Evolutionary conservation across 1,284 basidiomycete genomes (phyloP).

Genomic region (Heimioporus retisporus): DNA sequence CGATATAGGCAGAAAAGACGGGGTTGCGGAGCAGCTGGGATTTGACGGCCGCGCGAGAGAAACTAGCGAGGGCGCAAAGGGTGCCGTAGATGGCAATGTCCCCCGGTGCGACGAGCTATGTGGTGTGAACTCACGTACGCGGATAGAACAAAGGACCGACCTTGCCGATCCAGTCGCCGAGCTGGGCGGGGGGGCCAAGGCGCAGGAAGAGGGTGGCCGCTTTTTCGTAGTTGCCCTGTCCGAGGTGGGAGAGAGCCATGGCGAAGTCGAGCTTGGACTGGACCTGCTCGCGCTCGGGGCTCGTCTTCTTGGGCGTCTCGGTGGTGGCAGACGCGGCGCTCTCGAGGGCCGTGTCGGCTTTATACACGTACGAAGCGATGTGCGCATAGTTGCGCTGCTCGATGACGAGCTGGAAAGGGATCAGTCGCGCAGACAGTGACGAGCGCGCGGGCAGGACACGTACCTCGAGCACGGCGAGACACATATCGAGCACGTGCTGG

Average conservation of each 20-base stretch:
- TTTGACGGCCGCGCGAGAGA: slow-evolving; percentile 78
- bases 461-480: slow-evolving; percentile 83
- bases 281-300: slow-evolving; percentile 68
- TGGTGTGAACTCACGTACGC: too few species aligned
- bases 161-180: slow-evolving; percentile 80
- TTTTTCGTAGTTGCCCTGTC: slow-evolving; percentile 77
- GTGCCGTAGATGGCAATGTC: slow-evolving; percentile 90
- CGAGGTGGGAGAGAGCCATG: slow-evolving; percentile 77
- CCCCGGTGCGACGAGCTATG: slow-evolving; percentile 76
- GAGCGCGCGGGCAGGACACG: slow-evolving; percentile 2
- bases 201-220: slow-evolving; percentile 79
- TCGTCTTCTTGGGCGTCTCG: slow-evolving; percentile 53
- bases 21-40: slow-evolving; percentile 76
- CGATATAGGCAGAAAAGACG: slow-evolving; percentile 80
- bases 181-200: slow-evolving; percentile 68
- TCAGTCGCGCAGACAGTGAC: too few species aligned
- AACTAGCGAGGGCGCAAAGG: slow-evolving; percentile 82
- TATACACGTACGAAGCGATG: slow-evolving; percentile 89
- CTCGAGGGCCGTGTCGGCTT: slow-evolving; percentile 90
- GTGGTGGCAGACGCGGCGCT: slow-evolving; percentile 37
- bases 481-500: slow-evolving; percentile 90
- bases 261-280: slow-evolving; percentile 86
- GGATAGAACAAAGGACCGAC: slow-evolving; percentile 43
- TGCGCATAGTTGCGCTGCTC: slow-evolving; percentile 88
- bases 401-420: slow-evolving; percentile 69